phyloP scores from a whole-genome alignment of 306 rosid genomes.

The Quercus wislizeni region DNA sequence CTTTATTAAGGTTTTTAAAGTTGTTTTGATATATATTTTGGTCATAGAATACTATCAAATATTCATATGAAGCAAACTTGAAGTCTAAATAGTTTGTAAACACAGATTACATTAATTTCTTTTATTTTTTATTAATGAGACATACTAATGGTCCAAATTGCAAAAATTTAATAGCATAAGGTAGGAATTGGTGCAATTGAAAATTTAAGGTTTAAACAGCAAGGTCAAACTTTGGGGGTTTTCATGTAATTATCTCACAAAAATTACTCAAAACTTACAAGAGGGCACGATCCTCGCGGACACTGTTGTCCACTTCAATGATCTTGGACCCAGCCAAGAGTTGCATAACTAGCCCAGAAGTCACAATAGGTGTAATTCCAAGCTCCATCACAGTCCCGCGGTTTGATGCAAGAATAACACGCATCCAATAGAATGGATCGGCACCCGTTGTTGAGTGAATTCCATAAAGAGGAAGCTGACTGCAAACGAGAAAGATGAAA shows the following conservation, averaged over 20 bases:
- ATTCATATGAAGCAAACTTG: no score
- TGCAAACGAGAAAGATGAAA: constrained; percentile 68
- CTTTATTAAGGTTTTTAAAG: no score
- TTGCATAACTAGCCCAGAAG: constrained; percentile 66
- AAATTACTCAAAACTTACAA: constrained; percentile 34
- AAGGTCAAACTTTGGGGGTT: no score
- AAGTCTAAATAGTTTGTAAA: no score
- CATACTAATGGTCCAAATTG: no score
- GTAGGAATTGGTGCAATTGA: no score
- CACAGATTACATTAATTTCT: no score
- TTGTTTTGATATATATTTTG: no score
- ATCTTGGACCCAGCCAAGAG: constrained; percentile 63
- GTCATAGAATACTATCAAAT: no score
- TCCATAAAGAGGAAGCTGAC: constrained; percentile 76
- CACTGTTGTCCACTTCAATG: constrained; percentile 69
- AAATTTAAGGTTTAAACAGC: no score
- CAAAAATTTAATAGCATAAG: no score
- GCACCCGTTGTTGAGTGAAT: constrained; percentile 77
- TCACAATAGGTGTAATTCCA: constrained; percentile 68
- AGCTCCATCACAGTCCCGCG: constrained; percentile 91
- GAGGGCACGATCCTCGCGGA: constrained; percentile 71
- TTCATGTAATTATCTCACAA: neutral
- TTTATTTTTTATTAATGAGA: no score
- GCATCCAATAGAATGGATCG: constrained; percentile 82
- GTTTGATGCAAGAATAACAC: constrained; percentile 65